Evolutionary conservation across 345 rosid species (phyloP).

Genomic region (Pugionium dolabratum): DNA sequence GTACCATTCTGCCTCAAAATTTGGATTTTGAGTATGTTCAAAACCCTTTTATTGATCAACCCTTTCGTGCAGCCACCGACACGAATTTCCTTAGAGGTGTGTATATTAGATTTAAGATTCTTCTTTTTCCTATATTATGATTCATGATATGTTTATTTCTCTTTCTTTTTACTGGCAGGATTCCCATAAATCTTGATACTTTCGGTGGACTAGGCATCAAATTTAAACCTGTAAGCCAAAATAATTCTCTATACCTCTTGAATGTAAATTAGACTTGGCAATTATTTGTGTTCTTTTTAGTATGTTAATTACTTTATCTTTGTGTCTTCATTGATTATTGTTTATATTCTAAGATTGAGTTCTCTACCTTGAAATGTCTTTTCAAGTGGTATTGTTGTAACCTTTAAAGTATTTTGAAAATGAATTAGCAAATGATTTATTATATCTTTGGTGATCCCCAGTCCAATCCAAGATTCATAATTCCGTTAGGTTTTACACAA

Average conservation of each 20-base stretch:
- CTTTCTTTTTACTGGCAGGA: conserved; percentile 46
- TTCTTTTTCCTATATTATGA: conserved; percentile 1
- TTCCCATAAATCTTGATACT: conserved; percentile 36
- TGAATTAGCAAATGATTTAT: too few species aligned
- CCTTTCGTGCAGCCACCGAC: conserved; percentile 43
- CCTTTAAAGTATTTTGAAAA: conserved; percentile 17
- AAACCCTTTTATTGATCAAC: conserved; percentile 45
- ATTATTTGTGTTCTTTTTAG: conserved; percentile 9
- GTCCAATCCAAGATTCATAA: conserved; percentile 1
- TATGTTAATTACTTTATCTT: not conserved
- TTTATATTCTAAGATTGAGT: not conserved
- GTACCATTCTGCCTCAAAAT: conserved; percentile 47
- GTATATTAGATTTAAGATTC: conserved; percentile 9
- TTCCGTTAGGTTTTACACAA: not conserved
- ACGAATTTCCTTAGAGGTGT: conserved; percentile 48
- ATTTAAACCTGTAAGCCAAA: conserved; percentile 29
- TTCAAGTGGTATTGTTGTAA: conserved; percentile 10
- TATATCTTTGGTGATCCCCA: not conserved
- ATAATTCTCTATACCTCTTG: conserved; percentile 8
- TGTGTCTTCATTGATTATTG: conserved; percentile 4
- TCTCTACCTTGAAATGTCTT: conserved; percentile 4
- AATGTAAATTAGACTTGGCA: not conserved
- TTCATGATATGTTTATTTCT: conserved; percentile 10
- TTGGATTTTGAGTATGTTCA: conserved; percentile 47
- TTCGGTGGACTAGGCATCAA: conserved; percentile 7